Base-by-base conservation (phyloP, 2,329 filamentous ascomycete genomes). In the Colletotrichum nymphaeae region DNA sequence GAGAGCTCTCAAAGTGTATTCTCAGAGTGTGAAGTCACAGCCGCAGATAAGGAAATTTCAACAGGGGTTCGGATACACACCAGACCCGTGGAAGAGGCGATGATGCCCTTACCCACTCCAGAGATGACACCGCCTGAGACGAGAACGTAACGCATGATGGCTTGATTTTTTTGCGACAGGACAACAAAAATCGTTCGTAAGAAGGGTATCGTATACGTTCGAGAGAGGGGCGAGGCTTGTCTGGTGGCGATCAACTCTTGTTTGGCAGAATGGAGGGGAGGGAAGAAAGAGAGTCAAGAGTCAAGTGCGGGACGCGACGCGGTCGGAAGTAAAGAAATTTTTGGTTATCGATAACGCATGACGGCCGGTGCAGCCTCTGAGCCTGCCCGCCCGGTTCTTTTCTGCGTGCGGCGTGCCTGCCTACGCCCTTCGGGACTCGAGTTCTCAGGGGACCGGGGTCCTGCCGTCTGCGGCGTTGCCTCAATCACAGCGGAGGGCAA, bases 81-180 rank as follows among this genome's bases (percentile, higher is more conserved):
- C 69, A 95, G 86, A 62, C 93, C 93, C 52, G 92, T 92, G 70
- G 90, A 92, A 78, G 92, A 93, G 64, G 72, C 72, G 56, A 93
- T 93, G 71, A 93, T 91, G 83, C 93, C 86, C 79, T 92, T 90
- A 76, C 88, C 88, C 78, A 90, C 88, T 74, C 89, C 89, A 76
- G 87, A 89, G 78, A 91, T 90, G 74, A 89, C 87, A 81, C 87
- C 86, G 76, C 78, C 77, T 73, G 75, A 77, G 52, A 79, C 78
- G 28, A 80, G 76, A 76, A 79, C 79, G 35, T 77, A 75, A 75
- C 78, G 78, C 78, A 80, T 79, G 67, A 65, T 73, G 71, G 35
- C 59, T 69, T 69, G 49, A 24, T 56, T 57, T 26, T 30, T 19
- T n/a, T 16, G 16, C 37, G 28, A 69, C 28, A 65, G 42, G 42